Evolutionary conservation across 352 stramenopile species (phyloP).

Genomic region (Phytophthora citricola): DNA sequence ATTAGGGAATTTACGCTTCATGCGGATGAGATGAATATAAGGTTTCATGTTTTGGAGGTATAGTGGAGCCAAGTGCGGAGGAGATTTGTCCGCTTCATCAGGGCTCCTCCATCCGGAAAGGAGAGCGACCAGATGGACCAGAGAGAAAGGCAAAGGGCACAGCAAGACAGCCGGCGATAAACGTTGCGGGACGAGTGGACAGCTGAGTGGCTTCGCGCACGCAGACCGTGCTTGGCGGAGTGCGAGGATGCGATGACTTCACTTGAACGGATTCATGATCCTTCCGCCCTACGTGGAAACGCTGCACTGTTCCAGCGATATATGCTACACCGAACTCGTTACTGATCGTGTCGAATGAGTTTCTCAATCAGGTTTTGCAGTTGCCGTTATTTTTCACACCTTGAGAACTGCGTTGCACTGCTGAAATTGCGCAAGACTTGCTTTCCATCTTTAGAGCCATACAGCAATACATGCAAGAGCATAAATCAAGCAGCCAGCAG

Average conservation of each 20-base stretch:
- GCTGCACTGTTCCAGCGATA: constrained; percentile 9
- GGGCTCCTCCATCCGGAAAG: constrained; percentile 12
- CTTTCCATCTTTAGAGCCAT: neutral
- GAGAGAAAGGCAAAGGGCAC: constrained; percentile 10
- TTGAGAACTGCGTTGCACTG: no score
- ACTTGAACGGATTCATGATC: constrained; percentile 5
- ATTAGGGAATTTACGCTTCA: no score
- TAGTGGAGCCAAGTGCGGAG: neutral
- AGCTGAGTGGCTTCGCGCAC: constrained; percentile 22
- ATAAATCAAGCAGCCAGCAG: constrained; percentile 14
- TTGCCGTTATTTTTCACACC: neutral
- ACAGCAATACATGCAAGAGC: neutral
- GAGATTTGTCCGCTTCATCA: constrained; percentile 8
- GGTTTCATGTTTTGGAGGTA: neutral
- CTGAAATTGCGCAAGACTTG: no score
- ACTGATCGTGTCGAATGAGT: constrained; percentile 8
- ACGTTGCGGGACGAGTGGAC: constrained; percentile 22
- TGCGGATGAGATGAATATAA: no score
- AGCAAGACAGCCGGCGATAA: constrained; percentile 24
- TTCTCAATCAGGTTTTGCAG: constrained; percentile 1
- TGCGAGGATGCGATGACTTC: constrained; percentile 2
- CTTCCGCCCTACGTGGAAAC: constrained; percentile 7
- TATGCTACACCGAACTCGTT: neutral
- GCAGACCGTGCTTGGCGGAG: constrained; percentile 4
- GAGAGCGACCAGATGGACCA: constrained; percentile 32